phyloP scores from a whole-genome alignment of 805 yeast genomes.

The Myxozyma kluyveri region DNA sequence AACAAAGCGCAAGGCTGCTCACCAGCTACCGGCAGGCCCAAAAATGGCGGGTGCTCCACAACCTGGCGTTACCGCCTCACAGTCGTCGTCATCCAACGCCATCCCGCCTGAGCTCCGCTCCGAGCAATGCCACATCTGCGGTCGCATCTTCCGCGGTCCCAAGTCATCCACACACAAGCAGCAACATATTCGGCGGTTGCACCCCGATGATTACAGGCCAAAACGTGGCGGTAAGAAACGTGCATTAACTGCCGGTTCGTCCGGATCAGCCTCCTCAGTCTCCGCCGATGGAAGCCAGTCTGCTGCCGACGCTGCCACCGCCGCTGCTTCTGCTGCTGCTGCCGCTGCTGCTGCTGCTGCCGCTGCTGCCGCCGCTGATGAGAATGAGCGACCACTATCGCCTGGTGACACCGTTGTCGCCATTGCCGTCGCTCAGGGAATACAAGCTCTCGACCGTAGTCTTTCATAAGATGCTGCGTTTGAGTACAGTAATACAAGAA shows the following conservation, averaged over 20 bases:
- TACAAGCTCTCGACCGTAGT: not conserved
- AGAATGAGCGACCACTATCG: not conserved
- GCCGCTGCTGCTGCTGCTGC: no score
- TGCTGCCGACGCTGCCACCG: not conserved
- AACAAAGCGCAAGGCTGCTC: not conserved
- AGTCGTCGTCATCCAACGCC: slow-evolving; percentile 2
- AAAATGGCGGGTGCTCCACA: not conserved
- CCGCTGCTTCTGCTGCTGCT: no score
- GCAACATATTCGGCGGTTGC: slow-evolving; percentile 49
- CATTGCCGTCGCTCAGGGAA: not conserved
- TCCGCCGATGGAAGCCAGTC: not conserved
- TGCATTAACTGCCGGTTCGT: slow-evolving; percentile 21
- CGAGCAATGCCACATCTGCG: slow-evolving; percentile 46
- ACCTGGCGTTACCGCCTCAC: not conserved
- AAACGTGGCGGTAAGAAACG: slow-evolving; percentile 48
- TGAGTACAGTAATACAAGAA: no score
- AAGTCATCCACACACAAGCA: slow-evolving; percentile 49
- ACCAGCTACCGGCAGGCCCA: not conserved
- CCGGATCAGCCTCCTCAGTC: slow-evolving; percentile 6
- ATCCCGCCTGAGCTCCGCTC: slow-evolving; percentile 31
- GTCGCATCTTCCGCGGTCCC: slow-evolving; percentile 47
- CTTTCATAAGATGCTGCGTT: no score
- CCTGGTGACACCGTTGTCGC: not conserved
- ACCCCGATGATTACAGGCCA: slow-evolving; percentile 47
- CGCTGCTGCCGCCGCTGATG: not conserved